A percentile compares a stretch with the other conserved stretches of the same genome.
Conservation (phyloP, 306 rosid genomes). For the Trichosanthes truncata region DNA sequence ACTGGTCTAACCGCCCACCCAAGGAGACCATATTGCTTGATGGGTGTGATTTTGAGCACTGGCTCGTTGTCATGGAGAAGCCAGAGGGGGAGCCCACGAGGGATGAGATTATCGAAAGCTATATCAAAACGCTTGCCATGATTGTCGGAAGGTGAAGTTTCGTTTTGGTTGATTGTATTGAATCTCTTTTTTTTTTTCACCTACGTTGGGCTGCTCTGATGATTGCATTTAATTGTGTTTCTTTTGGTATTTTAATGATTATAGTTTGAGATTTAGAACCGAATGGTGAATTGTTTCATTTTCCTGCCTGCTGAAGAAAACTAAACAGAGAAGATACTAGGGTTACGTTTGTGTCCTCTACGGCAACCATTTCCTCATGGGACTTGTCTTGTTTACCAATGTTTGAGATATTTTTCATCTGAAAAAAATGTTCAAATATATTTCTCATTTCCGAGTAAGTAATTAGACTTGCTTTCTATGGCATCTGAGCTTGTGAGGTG, state of each 20-base stretch:
- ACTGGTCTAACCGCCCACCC: constrained; percentile 93
- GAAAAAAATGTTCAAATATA: too few species aligned
- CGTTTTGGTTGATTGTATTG: not conserved
- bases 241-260: not conserved
- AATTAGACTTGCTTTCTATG: not conserved
- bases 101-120: constrained; percentile 69
- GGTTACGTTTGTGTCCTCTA: too few species aligned
- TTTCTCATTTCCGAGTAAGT: too few species aligned
- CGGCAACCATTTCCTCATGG: too few species aligned
- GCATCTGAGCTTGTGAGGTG: not conserved
- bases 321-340: too few species aligned
- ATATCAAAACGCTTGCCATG: constrained; percentile 61
- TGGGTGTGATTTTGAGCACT: constrained; percentile 95
- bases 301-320: too few species aligned
- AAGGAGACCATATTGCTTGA: constrained; percentile 88
- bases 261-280: not conserved
- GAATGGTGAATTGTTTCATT: too few species aligned
- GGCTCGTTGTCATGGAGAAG: constrained; percentile 90
- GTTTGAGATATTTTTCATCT: too few species aligned
- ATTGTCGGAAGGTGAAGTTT: constrained; percentile 57
- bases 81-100: constrained; percentile 64
- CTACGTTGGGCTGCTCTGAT: not conserved
- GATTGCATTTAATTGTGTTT: not conserved
- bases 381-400: too few species aligned
- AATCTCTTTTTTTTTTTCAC: not conserved